Percentiles rank a stretch among this genome's conserved stretches.
phyloP scores from a whole-genome alignment of 352 stramenopile species.

The Phytopythium montanum region DNA sequence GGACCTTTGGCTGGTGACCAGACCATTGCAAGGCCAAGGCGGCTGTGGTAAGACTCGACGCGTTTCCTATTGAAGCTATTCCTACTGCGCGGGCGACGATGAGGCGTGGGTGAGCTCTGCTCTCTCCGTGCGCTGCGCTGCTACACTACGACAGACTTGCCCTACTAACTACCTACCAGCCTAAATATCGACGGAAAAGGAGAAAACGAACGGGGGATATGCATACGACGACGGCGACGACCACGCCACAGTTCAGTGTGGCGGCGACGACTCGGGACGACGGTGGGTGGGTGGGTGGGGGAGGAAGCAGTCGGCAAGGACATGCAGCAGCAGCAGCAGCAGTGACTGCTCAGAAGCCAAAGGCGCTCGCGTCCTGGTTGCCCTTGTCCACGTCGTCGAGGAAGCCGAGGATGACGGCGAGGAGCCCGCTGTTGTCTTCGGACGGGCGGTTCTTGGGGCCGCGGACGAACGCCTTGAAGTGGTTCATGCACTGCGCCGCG shows the following conservation, averaged over 20 bases:
- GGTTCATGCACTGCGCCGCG: constrained; percentile 81
- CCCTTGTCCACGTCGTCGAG: constrained; percentile 64
- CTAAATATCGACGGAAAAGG: constrained; percentile 5
- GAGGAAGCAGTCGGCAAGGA: neutral
- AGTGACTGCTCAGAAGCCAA: constrained; percentile 85
- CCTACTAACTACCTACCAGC: constrained; percentile 1
- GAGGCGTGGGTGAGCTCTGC: neutral
- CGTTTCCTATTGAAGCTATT: neutral
- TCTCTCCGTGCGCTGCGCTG: neutral
- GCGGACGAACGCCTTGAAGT: constrained; percentile 80
- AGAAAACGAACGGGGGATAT: neutral
- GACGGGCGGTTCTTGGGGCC: constrained; percentile 85
- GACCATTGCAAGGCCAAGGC: neutral
- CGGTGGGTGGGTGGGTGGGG: neutral
- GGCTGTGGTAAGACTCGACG: neutral
- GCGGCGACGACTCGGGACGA: neutral
- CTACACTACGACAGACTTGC: neutral
- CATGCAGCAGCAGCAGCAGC: neutral
- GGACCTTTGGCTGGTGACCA: neutral
- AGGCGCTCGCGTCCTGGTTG: constrained; percentile 55
- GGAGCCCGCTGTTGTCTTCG: constrained; percentile 62
- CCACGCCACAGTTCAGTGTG: neutral
- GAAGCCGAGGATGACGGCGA: constrained; percentile 71
- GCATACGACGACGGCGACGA: neutral
- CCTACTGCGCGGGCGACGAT: constrained; percentile 1